These are phyloP conservation scores for Arthrocladium fulminans DNA, from an alignment of 2,329 filamentous ascomycete genomes.

Conservation along the genomic window DNA sequence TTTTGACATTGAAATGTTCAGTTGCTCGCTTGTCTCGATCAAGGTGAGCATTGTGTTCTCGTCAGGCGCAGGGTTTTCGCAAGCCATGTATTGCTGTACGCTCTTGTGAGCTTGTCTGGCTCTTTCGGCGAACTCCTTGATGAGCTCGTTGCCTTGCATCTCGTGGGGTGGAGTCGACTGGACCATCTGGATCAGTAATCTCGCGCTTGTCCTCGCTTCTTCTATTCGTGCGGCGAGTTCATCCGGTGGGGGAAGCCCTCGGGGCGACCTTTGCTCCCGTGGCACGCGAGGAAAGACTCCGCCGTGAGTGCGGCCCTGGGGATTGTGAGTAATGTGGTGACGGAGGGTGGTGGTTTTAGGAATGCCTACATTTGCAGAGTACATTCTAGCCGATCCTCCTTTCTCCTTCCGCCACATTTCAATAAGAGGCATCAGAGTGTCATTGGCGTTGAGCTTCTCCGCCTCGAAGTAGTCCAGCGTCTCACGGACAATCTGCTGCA, in stretches of 20 bases:
- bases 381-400: conserved; percentile 40
- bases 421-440: conserved; percentile 60
- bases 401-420: conserved; percentile 90
- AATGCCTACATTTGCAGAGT: conserved; percentile 14
- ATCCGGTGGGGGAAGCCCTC: conserved; percentile 52
- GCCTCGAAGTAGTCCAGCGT: conserved; percentile 70
- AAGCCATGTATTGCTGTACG: conserved; percentile 77
- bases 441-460: conserved; percentile 60
- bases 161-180: conserved; percentile 73
- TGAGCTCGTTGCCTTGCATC: conserved; percentile 72
- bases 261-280: conserved; percentile 36
- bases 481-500: conserved; percentile 79
- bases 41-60: conserved; percentile 88
- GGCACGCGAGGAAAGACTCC: conserved; percentile 24
- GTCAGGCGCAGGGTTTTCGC: conserved; percentile 70
- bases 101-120: conserved; percentile 72
- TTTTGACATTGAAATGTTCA: conserved; percentile 71
- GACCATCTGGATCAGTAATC: conserved; percentile 83
- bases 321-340: conserved; percentile 12
- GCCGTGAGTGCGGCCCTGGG: conserved; percentile 11
- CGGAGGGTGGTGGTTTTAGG: background rate
- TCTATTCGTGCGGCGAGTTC: conserved; percentile 79
- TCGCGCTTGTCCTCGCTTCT: conserved; percentile 82
- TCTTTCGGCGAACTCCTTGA: conserved; percentile 83
- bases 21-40: conserved; percentile 88